Percentiles rank a stretch among this genome's conserved stretches.
These are phyloP conservation scores for Candida ficus DNA, from an alignment of 805 yeast genomes.

Conservation along the genomic window DNA sequence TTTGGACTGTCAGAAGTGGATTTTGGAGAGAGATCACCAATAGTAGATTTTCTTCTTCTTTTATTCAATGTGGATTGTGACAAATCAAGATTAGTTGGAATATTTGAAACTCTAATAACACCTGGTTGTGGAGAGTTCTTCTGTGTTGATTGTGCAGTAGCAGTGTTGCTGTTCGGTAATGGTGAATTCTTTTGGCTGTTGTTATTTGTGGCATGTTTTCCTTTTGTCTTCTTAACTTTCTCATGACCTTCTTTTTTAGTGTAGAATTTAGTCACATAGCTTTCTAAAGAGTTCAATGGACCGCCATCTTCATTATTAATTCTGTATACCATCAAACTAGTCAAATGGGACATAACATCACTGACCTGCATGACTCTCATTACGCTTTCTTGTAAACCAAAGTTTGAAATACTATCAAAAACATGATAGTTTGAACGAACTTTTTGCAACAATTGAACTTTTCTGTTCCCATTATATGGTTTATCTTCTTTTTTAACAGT, in stretches of 20 bases:
- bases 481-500: conserved; percentile 5
- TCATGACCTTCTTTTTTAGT: conserved; percentile 5
- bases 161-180: neutral
- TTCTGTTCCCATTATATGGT: conserved; percentile 1
- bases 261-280: conserved; percentile 26
- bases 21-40: conserved; percentile 23
- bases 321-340: conserved; percentile 58
- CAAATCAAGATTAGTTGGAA: conserved; percentile 24
- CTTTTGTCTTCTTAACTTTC: neutral
- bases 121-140: neutral
- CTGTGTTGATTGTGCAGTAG: neutral
- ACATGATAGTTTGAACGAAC: conserved; percentile 39
- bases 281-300: conserved; percentile 51
- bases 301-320: conserved; percentile 41
- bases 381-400: conserved; percentile 61
- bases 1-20: conserved; percentile 3
- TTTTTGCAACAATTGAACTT: conserved; percentile 23
- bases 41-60: conserved; percentile 27
- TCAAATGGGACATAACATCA: conserved; percentile 70
- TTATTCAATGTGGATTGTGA: conserved; percentile 31
- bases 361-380: conserved; percentile 70
- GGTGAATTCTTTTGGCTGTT: conserved; percentile 6
- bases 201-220: neutral
- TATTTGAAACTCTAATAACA: conserved; percentile 6
- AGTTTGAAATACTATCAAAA: conserved; percentile 42